A percentile compares a stretch with the other conserved stretches of the same genome.
These are phyloP conservation scores for Pinus tabuliformis DNA, from an alignment of 75 land plant genomes.

Conservation along the genomic window DNA sequence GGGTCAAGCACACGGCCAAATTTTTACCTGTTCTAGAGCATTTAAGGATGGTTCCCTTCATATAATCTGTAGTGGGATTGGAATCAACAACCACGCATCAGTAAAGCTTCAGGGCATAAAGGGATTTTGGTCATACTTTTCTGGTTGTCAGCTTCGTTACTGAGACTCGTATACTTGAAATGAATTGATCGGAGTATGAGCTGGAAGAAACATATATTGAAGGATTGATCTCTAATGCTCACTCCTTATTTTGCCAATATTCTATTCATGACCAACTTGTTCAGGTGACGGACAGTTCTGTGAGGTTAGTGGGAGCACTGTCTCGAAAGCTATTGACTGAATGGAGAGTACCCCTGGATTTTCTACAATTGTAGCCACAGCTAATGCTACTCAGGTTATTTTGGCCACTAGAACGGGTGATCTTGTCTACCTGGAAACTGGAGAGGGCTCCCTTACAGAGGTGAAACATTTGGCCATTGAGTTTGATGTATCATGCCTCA, in stretches of 20 bases:
- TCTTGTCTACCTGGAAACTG: constrained; percentile 91
- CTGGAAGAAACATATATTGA: constrained; percentile 94
- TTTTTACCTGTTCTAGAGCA: constrained; percentile 95
- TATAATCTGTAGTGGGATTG: constrained; percentile 88
- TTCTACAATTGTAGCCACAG: constrained; percentile 93
- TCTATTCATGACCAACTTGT: constrained; percentile 80
- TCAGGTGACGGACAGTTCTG: constrained; percentile 81
- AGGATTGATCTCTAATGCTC: constrained; percentile 76
- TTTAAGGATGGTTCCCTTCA: constrained; percentile 96
- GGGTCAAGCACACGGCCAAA: constrained; percentile 95
- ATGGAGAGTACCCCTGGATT: constrained; percentile 83
- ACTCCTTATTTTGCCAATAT: constrained; percentile 84
- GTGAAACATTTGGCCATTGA: constrained; percentile 81
- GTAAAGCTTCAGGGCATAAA: constrained; percentile 91
- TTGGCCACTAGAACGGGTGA: too few relatives aligned
- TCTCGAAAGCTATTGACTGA: constrained; percentile 68
- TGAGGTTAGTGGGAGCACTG: constrained; percentile 76
- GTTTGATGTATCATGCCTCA: constrained; percentile 93
- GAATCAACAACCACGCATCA: constrained; percentile 97
- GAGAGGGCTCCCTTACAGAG: constrained; percentile 64
- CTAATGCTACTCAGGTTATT: too few relatives aligned
- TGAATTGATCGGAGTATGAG: constrained; percentile 86
- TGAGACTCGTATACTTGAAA: constrained; percentile 89
- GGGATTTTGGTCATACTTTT: constrained; percentile 99
- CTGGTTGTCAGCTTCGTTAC: constrained; percentile 93